Percentiles rank a stretch among this genome's conserved stretches.
Conservation (phyloP, 2,329 filamentous ascomycete genomes). For the Thelonectria blattea region DNA sequence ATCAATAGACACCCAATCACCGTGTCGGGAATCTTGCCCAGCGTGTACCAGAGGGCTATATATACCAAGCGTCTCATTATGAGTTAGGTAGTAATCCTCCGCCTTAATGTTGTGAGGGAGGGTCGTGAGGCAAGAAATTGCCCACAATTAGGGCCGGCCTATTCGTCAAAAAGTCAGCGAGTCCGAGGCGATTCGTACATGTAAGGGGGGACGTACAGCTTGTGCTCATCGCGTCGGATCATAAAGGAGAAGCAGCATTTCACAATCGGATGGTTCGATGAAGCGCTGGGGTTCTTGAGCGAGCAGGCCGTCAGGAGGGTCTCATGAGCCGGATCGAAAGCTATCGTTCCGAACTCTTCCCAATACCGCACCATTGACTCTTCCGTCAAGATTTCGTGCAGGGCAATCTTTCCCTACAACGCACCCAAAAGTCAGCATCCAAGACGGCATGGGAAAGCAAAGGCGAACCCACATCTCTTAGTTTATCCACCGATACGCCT, state of each 20-base stretch:
- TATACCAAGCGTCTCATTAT: conserved; percentile 10
- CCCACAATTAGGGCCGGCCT: conserved; percentile 95
- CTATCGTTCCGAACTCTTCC: conserved; percentile 98
- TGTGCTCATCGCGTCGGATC: conserved; percentile 91
- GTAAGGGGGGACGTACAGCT: conserved; percentile 72
- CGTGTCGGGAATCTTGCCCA: conserved; percentile 5
- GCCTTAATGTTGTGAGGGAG: conserved; percentile 43
- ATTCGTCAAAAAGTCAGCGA: conserved; percentile 41
- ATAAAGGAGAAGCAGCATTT: conserved; percentile 98
- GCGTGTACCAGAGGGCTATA: conserved; percentile 4
- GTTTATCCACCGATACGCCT: conserved; percentile 85
- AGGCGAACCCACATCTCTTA: conserved; percentile 78
- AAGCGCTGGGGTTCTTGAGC: conserved; percentile 79
- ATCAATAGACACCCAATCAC: conserved; percentile 1
- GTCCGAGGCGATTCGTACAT: not conserved
- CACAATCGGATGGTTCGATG: conserved; percentile 73
- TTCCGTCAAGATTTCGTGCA: conserved; percentile 95
- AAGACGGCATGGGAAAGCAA: conserved; percentile 12
- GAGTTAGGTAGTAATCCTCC: not conserved
- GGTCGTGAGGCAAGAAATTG: conserved; percentile 91
- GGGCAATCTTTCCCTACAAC: conserved; percentile 82
- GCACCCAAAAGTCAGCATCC: conserved; percentile 26
- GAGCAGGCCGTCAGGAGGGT: conserved; percentile 94
- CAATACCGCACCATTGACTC: conserved; percentile 96
- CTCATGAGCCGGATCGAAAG: conserved; percentile 92